Conservation (phyloP, 1,284 basidiomycete genomes). For the Apiotrichum veenhuisii region DNA sequence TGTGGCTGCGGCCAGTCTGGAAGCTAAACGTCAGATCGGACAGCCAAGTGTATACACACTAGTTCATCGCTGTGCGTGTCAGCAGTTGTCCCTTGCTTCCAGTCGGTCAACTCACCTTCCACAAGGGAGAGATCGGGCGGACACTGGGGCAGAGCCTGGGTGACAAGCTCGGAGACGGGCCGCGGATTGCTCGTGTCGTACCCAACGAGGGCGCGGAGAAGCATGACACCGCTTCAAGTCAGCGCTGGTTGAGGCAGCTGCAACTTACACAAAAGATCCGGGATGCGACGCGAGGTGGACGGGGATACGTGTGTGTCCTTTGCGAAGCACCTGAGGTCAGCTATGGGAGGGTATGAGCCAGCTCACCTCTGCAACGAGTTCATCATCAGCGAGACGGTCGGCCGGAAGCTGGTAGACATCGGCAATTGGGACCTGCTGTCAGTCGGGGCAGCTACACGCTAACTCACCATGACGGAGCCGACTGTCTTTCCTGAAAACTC, state of each 20-base stretch:
- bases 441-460: slow-evolving; percentile 7
- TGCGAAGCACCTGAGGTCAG: slow-evolving; percentile 18
- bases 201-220: slow-evolving; percentile 58
- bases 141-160: slow-evolving; percentile 69
- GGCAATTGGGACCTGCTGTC: slow-evolving; percentile 47
- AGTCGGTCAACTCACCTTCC: slow-evolving; percentile 41
- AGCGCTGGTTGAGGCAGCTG: not conserved
- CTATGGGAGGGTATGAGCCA: not conserved
- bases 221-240: slow-evolving; percentile 19
- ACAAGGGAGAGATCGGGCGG: slow-evolving; percentile 52
- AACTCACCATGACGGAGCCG: slow-evolving; percentile 63
- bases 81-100: not conserved
- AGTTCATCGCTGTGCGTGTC: slow-evolving; percentile 19
- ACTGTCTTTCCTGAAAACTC: slow-evolving; percentile 79
- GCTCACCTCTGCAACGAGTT: slow-evolving; percentile 64
- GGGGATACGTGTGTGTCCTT: slow-evolving; percentile 69
- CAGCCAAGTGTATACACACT: slow-evolving; percentile 3
- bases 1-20: slow-evolving; percentile 88
- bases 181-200: slow-evolving; percentile 76
- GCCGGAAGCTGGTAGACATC: slow-evolving; percentile 52
- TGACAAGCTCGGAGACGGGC: slow-evolving; percentile 65
- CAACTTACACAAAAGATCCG: slow-evolving; percentile 51
- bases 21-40: slow-evolving; percentile 50
- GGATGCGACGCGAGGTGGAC: slow-evolving; percentile 72
- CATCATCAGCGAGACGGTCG: slow-evolving; percentile 54